Evolutionary conservation across 352 stramenopile genomes (phyloP).

Genomic region (Pythium sp.): DNA sequence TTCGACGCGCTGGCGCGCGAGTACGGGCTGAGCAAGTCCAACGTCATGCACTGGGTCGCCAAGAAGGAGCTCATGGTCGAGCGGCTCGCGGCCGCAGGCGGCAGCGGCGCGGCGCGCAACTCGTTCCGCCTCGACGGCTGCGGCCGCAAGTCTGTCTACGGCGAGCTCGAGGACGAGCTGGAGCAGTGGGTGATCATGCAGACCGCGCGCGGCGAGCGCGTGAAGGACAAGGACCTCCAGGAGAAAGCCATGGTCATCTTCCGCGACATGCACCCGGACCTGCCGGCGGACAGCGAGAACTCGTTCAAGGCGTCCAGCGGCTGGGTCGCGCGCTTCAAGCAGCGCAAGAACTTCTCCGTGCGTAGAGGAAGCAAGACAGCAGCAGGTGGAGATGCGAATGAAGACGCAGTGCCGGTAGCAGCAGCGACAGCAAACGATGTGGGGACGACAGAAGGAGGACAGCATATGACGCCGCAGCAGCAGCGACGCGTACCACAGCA

Average conservation of each 20-base stretch:
- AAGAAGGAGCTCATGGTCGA: conserved; percentile 14
- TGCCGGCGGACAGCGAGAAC: neutral
- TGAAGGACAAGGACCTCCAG: conserved; percentile 19
- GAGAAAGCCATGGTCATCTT: conserved; percentile 16
- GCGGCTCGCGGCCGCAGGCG: conserved; percentile 2
- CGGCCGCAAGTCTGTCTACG: conserved; percentile 19
- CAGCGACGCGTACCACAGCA: neutral
- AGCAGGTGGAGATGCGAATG: neutral
- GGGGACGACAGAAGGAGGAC: neutral
- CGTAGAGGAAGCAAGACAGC: conserved; percentile 1
- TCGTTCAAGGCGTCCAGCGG: conserved; percentile 22
- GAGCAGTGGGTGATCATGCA: conserved; percentile 14
- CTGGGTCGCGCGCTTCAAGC: conserved; percentile 23
- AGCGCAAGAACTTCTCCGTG: conserved; percentile 16
- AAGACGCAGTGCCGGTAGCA: neutral
- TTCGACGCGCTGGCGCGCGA: conserved; percentile 21
- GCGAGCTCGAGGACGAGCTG: conserved; percentile 16
- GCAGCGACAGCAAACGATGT: neutral
- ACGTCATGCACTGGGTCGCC: conserved; percentile 20
- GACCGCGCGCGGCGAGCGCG: conserved; percentile 13
- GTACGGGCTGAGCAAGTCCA: conserved; percentile 21
- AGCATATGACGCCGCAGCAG: neutral
- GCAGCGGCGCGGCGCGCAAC: conserved; percentile 6
- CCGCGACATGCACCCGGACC: conserved; percentile 11
- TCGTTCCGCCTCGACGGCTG: conserved; percentile 18